Percentiles rank a stretch among this genome's conserved stretches.
Evolutionary conservation across 2,329 filamentous ascomycete genomes (phyloP).

Genomic region (Harringtonia aguacate): DNA sequence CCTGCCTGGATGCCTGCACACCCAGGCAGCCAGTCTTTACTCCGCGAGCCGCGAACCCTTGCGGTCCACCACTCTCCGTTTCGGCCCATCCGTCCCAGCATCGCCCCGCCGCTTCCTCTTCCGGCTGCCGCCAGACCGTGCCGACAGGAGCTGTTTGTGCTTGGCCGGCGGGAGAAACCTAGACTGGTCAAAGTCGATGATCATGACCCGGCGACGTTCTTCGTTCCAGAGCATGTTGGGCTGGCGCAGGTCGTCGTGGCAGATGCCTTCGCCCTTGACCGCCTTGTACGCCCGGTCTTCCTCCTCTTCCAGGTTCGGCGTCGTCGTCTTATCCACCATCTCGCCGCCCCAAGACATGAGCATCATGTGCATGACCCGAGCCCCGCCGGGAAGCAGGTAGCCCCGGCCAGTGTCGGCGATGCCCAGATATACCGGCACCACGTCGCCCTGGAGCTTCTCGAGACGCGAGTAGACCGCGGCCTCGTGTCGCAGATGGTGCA

Average conservation of each 20-base stretch:
- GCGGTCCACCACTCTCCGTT: too few species aligned
- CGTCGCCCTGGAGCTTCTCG: background rate
- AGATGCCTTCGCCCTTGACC: background rate
- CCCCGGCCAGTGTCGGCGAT: background rate
- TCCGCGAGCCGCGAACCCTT: too few species aligned
- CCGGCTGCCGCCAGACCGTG: background rate
- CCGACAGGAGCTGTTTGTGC: background rate
- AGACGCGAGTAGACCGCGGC: background rate
- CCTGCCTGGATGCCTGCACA: too few species aligned
- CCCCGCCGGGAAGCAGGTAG: background rate
- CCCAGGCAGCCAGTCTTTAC: too few species aligned
- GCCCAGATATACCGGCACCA: slow-evolving; percentile 3
- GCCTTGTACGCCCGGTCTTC: background rate
- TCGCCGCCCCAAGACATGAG: slow-evolving; percentile 4
- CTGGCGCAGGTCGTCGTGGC: background rate
- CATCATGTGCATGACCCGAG: slow-evolving; percentile 5
- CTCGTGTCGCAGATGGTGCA: background rate
- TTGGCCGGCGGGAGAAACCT: background rate
- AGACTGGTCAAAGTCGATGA: slow-evolving; percentile 2
- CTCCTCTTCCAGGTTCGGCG: background rate
- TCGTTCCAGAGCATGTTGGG: background rate
- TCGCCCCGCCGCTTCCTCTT: slow-evolving; percentile 14
- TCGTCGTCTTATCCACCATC: background rate
- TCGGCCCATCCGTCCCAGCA: too few species aligned
- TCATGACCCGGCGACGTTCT: background rate